Evolutionary conservation across 2,329 filamentous ascomycete genomes (phyloP).

Genomic region (Diaporthe humulicola): DNA sequence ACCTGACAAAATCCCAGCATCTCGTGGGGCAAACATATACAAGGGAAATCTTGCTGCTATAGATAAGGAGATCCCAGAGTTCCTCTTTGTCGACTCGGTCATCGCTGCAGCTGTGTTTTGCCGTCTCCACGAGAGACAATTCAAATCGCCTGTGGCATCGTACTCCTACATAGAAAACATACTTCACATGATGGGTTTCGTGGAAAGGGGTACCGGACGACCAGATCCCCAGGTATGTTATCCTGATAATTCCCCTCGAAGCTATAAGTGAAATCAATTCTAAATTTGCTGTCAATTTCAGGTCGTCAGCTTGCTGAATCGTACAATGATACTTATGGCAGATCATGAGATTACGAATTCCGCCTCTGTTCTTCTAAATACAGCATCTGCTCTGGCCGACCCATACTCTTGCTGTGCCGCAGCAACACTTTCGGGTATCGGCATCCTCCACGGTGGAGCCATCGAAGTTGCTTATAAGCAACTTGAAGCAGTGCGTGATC

Average conservation of each 20-base stretch:
- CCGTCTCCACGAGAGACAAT: neutral
- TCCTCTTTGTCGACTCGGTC: neutral
- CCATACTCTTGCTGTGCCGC: conserved; percentile 15
- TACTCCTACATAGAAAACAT: conserved; percentile 3
- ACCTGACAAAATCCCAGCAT: neutral
- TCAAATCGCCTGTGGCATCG: neutral
- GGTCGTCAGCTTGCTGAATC: neutral
- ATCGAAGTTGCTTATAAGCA: conserved; percentile 14
- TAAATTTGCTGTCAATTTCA: too few species aligned
- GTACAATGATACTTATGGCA: conserved; percentile 16
- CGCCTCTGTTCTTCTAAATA: conserved; percentile 7
- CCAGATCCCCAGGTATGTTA: neutral
- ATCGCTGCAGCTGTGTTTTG: neutral
- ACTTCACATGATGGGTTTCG: neutral
- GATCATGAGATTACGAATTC: conserved; percentile 15
- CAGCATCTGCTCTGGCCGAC: conserved; percentile 3
- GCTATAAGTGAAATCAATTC: too few species aligned
- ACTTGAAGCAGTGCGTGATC: neutral
- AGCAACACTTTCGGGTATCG: neutral
- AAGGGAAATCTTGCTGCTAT: neutral
- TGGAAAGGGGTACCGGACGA: neutral
- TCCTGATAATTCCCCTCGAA: too few species aligned
- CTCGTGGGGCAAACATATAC: neutral
- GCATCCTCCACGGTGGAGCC: conserved; percentile 1
- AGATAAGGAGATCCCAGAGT: neutral